These are phyloP conservation scores for Pascua sp. DNA, from an alignment of 1,284 basidiomycete species.

Conservation along the genomic window DNA sequence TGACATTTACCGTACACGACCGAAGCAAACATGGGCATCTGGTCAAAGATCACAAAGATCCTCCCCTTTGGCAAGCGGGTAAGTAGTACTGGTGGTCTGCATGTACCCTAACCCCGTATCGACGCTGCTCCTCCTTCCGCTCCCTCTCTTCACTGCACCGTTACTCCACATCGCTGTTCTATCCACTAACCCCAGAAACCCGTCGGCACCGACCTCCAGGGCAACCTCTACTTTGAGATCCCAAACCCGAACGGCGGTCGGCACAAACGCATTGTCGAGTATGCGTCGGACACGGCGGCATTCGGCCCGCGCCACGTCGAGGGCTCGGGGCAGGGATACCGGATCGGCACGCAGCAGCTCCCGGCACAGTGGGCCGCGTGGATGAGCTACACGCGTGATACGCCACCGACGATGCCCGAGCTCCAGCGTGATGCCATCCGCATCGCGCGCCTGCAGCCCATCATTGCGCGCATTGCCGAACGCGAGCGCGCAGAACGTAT, in stretches of 20 bases:
- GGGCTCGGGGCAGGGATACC: slow-evolving; percentile 19
- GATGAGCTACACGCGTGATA: slow-evolving; percentile 33
- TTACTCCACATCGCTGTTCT: no score
- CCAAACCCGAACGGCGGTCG: slow-evolving; percentile 27
- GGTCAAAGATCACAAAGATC: no score
- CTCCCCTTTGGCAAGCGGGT: no score
- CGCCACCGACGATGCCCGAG: slow-evolving; percentile 35
- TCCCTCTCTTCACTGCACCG: no score
- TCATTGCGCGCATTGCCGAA: slow-evolving; percentile 35
- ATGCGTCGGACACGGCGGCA: slow-evolving; percentile 4
- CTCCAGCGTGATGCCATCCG: slow-evolving; percentile 31
- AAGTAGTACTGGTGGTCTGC: no score
- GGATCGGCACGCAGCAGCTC: slow-evolving; percentile 27
- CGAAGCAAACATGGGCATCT: no score
- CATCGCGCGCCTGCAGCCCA: slow-evolving; percentile 21
- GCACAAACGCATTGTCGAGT: slow-evolving; percentile 31
- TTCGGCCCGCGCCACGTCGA: background rate
- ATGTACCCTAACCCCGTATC: no score
- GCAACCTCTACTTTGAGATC: slow-evolving; percentile 34
- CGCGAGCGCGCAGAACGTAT: slow-evolving; percentile 43
- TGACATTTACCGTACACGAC: no score
- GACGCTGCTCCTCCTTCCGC: no score
- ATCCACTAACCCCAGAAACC: slow-evolving; percentile 7
- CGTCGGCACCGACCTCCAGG: slow-evolving; percentile 22
- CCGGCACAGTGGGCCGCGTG: slow-evolving; percentile 41